Conservation (phyloP, 2,329 filamentous ascomycete genomes). For the Falciphora oryzae region DNA sequence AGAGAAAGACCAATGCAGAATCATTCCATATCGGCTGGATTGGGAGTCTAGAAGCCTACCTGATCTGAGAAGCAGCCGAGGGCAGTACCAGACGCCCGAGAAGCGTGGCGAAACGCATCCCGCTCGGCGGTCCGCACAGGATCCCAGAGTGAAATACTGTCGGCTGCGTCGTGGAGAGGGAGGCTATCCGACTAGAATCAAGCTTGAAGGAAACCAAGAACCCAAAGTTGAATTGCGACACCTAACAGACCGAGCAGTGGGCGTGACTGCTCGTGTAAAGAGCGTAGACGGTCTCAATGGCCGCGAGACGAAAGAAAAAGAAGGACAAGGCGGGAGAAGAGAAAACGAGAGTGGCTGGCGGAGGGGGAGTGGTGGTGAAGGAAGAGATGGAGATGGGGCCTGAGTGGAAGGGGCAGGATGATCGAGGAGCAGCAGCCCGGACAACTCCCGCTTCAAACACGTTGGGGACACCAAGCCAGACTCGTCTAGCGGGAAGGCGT, state of each 20-base stretch:
- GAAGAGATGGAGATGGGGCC: constrained; percentile 6
- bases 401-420: constrained; percentile 7
- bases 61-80: constrained; percentile 21
- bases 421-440: not conserved
- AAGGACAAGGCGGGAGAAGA: constrained; percentile 14
- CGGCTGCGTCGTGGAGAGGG: not conserved
- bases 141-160: not conserved
- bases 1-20: not conserved
- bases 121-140: constrained; percentile 10
- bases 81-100: constrained; percentile 29
- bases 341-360: constrained; percentile 12
- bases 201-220: not conserved
- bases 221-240: not conserved
- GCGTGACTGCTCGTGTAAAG: not conserved
- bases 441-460: not conserved
- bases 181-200: not conserved
- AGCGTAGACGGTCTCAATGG: not conserved
- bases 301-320: not conserved
- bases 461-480: not conserved
- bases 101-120: constrained; percentile 33
- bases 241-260: too few species aligned
- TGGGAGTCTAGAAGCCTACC: not conserved
- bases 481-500: not conserved
- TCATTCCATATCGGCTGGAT: not conserved
- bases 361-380: not conserved